Conservation (phyloP, 2,329 filamentous ascomycete species). For the Ceratocystis alfenasii region DNA sequence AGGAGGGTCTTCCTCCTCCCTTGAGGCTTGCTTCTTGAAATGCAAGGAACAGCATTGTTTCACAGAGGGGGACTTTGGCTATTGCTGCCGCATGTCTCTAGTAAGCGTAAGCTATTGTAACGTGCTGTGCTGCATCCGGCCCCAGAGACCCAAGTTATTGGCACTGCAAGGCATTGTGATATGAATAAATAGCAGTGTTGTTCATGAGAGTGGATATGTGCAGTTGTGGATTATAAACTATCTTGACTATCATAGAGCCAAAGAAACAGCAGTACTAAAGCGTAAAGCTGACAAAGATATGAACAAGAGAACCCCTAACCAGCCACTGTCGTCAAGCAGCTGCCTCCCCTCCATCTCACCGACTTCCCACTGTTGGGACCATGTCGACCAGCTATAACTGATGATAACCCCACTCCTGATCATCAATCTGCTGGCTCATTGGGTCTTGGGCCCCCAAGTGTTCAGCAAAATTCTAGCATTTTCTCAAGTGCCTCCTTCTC, state of each 20-base stretch:
- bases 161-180: not conserved
- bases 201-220: not conserved
- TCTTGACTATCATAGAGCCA: not conserved
- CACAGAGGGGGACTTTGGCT: conserved; percentile 7
- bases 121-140: too few species aligned
- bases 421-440: not conserved
- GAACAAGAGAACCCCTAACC: not conserved
- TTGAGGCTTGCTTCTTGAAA: not conserved
- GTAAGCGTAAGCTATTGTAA: not conserved
- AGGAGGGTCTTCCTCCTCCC: not conserved
- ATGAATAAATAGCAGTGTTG: not conserved
- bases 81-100: not conserved
- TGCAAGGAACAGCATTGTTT: conserved; percentile 1
- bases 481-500: conserved; percentile 57
- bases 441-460: not conserved
- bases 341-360: too few species aligned
- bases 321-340: not conserved
- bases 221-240: not conserved
- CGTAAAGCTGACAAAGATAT: not conserved
- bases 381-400: not conserved
- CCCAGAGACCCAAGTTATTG: not conserved
- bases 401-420: not conserved
- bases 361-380: too few species aligned
- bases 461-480: conserved; percentile 54
- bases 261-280: not conserved